Conservation (phyloP, 192 early-diverging fungal species). For the Entomortierella chlamydospora region DNA sequence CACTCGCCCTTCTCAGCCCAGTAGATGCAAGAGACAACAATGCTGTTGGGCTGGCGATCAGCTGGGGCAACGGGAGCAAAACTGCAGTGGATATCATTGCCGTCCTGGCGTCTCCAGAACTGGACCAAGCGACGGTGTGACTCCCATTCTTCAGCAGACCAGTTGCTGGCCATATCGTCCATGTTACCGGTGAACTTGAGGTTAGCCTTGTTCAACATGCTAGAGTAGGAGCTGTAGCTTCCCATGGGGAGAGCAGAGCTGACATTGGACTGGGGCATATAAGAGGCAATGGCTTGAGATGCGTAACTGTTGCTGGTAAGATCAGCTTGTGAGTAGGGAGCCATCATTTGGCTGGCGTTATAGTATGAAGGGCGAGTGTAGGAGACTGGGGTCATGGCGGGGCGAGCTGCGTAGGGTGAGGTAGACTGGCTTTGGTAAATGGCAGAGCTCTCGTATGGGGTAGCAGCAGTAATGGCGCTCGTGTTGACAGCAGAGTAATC, state of each 20-base stretch:
- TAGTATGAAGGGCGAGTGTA: constrained; percentile 43
- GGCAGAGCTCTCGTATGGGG: constrained; percentile 19
- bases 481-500: constrained; percentile 26
- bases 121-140: constrained; percentile 75
- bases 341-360: constrained; percentile 41
- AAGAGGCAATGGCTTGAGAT: constrained; percentile 5
- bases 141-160: constrained; percentile 75
- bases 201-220: constrained; percentile 78
- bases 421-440: constrained; percentile 33
- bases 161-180: constrained; percentile 74
- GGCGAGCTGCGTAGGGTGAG: constrained; percentile 33
- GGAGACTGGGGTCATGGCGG: constrained; percentile 17
- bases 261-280: constrained; percentile 24
- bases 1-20: constrained; percentile 80
- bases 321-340: constrained; percentile 31
- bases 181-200: constrained; percentile 76
- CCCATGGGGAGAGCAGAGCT: constrained; percentile 22
- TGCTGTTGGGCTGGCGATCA: constrained; percentile 70
- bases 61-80: constrained; percentile 71
- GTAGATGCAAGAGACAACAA: constrained; percentile 85
- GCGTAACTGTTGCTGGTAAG: constrained; percentile 26
- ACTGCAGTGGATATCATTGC: constrained; percentile 71
- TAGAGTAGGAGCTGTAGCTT: constrained; percentile 65
- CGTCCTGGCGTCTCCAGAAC: constrained; percentile 78
- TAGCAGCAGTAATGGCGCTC: background rate